Conservation (phyloP, 2,329 filamentous ascomycete genomes). For the Huntiella abstrusa region DNA sequence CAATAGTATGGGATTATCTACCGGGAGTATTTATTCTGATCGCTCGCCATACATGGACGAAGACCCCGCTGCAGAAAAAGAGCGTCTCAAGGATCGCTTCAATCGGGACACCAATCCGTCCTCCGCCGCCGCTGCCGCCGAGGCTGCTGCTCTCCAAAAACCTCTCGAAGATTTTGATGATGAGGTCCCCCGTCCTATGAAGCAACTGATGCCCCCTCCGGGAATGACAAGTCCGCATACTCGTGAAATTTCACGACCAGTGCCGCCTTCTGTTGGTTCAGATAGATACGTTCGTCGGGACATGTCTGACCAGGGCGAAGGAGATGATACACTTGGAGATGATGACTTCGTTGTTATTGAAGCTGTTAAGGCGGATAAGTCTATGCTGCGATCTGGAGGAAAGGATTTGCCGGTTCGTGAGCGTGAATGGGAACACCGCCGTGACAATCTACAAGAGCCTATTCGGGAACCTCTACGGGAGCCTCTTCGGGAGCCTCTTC, state of each 20-base stretch:
- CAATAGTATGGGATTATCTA: too few relatives aligned
- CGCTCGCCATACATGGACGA: neutral
- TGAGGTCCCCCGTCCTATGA: neutral
- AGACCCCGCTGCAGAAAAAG: neutral
- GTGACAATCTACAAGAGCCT: too few relatives aligned
- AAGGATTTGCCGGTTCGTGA: neutral
- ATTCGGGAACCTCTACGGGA: too few relatives aligned
- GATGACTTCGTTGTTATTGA: constrained; percentile 2
- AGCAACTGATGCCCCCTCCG: too few relatives aligned
- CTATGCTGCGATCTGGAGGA: neutral
- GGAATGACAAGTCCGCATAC: too few relatives aligned
- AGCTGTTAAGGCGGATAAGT: neutral
- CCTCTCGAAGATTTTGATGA: neutral
- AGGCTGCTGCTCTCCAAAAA: neutral
- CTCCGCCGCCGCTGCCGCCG: neutral
- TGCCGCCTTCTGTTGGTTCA: neutral
- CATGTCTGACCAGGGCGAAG: neutral
- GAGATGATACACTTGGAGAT: constrained; percentile 1
- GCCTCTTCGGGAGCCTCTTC: too few relatives aligned
- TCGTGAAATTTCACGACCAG: neutral
- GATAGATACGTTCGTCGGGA: neutral
- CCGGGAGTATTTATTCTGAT: too few relatives aligned
- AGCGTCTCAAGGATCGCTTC: neutral
- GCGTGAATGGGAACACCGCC: too few relatives aligned
- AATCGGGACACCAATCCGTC: neutral